These are phyloP conservation scores for Aspergillus brunneoviolaceus DNA, from an alignment of 2,329 filamentous ascomycete genomes.

Conservation along the genomic window DNA sequence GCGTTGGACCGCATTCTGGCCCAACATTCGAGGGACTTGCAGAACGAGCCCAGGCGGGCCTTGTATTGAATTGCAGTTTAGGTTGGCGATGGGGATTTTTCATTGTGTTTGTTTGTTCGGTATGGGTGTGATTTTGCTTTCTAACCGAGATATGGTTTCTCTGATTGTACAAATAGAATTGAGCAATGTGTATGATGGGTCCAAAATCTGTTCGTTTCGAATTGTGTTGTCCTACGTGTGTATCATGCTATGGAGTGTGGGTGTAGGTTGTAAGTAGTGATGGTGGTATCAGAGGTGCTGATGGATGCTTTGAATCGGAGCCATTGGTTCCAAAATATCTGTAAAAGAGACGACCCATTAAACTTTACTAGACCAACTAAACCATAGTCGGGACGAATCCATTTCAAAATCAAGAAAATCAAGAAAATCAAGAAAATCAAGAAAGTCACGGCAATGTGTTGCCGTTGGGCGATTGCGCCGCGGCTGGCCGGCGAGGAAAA, in stretches of 20 bases:
- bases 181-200: slow-evolving; percentile 17
- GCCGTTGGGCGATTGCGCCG: slow-evolving; percentile 1
- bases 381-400: no score
- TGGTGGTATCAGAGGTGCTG: no score
- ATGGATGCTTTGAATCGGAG: no score
- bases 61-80: slow-evolving; percentile 26
- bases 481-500: slow-evolving; percentile 20
- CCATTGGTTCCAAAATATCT: no score
- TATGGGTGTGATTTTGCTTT: slow-evolving; percentile 17
- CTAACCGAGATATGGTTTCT: slow-evolving; percentile 11
- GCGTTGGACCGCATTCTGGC: slow-evolving; percentile 75
- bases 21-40: slow-evolving; percentile 56
- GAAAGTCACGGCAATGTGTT: background rate
- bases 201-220: slow-evolving; percentile 1
- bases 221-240: background rate
- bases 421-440: no score
- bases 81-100: background rate
- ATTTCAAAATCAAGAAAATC: no score
- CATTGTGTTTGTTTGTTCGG: slow-evolving; percentile 7
- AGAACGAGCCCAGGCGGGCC: slow-evolving; percentile 34
- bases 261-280: no score
- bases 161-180: slow-evolving; percentile 36
- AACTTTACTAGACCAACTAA: no score
- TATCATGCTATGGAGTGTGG: no score
- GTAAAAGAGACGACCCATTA: no score